phyloP scores from a whole-genome alignment of 257 asterid genomes.

The Fraxinus pennsylvanica region DNA sequence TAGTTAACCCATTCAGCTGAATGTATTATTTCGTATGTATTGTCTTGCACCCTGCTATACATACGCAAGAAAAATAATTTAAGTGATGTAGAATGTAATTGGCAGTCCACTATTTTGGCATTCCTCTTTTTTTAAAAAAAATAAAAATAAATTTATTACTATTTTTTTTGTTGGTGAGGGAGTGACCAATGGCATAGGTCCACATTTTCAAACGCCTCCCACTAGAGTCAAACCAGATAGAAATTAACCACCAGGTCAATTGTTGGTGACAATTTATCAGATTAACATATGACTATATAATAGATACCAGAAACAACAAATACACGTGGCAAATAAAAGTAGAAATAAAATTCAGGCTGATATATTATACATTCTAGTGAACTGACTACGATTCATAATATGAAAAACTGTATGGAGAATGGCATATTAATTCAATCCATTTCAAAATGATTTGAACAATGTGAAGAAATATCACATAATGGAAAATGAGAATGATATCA shows the following conservation, averaged over 20 bases:
- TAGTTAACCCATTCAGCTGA: not conserved
- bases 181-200: not conserved
- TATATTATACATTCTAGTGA: not conserved
- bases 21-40: not conserved
- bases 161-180: not conserved
- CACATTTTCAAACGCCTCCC: not conserved
- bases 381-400: too few relatives aligned
- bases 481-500: not conserved
- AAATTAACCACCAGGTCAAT: not conserved
- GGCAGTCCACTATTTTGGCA: not conserved
- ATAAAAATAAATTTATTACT: not conserved
- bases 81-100: not conserved
- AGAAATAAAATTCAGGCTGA: not conserved
- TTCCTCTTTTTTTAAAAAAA: not conserved
- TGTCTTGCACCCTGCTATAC: not conserved
- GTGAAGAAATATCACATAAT: not conserved
- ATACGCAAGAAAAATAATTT: not conserved
- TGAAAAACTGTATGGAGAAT: not conserved
- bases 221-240: not conserved
- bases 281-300: not conserved
- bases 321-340: not conserved
- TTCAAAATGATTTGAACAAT: not conserved
- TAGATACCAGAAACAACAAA: not conserved
- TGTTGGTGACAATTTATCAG: not conserved
- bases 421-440: not conserved